Evolutionary conservation across 345 rosid genomes (phyloP), one percentile per base, ranked within the genome.

Genomic region (Durio zibethinus): DNA sequence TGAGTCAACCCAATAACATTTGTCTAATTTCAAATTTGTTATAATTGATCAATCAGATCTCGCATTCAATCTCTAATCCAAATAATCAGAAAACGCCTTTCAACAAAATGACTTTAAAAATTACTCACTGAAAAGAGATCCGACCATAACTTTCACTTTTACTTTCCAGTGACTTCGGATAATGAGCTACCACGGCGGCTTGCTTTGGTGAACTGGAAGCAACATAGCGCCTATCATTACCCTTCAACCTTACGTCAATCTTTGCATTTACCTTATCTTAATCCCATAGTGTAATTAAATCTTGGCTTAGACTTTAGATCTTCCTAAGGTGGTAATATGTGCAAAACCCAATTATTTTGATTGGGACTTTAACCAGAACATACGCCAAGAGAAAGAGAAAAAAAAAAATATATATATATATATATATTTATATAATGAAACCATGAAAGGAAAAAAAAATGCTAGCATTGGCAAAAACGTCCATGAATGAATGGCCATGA

Each of bases 161-260:
- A 7, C 38, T 64, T 72, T 16, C 23, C 10, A 42, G n/a, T 1
- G 15, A 38, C 45, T 47, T 12, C 25, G 60, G 54, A 12, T 56
- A 59, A 27, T 10, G 16, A 42, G 52, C 14, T 27, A 29, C 29
- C 29, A 31, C 43, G 3, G 18, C 20, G 35, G 71, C 61, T 45
- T 50, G 70, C 80, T 66, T 73, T 36, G 50, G n/a, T 76, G 80
- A 72, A 72, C 73, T 80, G 84, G 80, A 78, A 20, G 65, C 78
- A 47, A 68, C 75, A 7, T 31, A 38, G 4, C 59, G 52, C 4
- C 18, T 47, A 47, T 21, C 80, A 62, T 38, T 23, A 21, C 15
- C 52, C 72, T 73, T 33, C 56, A 66, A 59, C 72, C 42, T 20
- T n/a, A 48, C 53, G 71, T 31, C 45, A n/a, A 65, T 15, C 48